A percentile compares a stretch with the other conserved stretches of the same genome.
These are phyloP conservation scores for Zarea fungicola DNA, from an alignment of 2,329 filamentous ascomycete species.

Conservation along the genomic window DNA sequence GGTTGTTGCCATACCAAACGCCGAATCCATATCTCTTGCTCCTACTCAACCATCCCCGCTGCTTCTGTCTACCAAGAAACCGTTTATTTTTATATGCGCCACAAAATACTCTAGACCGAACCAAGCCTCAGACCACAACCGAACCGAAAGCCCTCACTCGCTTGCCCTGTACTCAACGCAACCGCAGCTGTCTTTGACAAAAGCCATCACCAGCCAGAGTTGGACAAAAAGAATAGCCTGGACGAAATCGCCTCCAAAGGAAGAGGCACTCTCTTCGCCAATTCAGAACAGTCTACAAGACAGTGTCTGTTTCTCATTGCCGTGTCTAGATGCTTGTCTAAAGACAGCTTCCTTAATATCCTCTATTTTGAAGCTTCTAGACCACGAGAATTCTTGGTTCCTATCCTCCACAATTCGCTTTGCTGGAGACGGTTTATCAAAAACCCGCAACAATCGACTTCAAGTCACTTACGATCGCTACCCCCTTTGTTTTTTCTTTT, in stretches of 20 bases:
- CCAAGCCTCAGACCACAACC: too few species aligned
- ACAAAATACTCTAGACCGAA: too few species aligned
- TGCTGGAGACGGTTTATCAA: slow-evolving; percentile 1
- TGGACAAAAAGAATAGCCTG: neutral
- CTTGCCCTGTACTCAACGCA: too few species aligned
- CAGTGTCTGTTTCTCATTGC: neutral
- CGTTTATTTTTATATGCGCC: neutral
- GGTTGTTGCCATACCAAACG: slow-evolving; percentile 29
- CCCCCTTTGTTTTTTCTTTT: slow-evolving; percentile 21
- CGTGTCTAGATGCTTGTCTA: slow-evolving; percentile 10
- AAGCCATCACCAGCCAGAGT: too few species aligned
- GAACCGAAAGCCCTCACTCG: too few species aligned
- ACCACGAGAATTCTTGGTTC: neutral
- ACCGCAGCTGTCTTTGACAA: too few species aligned
- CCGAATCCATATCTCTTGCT: slow-evolving; percentile 15
- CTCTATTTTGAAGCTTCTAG: neutral
- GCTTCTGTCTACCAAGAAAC: slow-evolving; percentile 8
- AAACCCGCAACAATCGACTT: slow-evolving; percentile 12
- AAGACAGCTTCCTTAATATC: neutral
- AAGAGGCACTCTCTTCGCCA: neutral
- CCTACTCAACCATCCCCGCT: slow-evolving; percentile 7
- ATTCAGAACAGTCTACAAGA: neutral
- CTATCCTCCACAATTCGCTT: slow-evolving; percentile 5
- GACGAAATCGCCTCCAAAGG: neutral
- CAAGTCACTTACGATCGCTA: slow-evolving; percentile 32